Evolutionary conservation across 805 yeast genomes (phyloP).

Genomic region (Cyberlindnera petersonii): DNA sequence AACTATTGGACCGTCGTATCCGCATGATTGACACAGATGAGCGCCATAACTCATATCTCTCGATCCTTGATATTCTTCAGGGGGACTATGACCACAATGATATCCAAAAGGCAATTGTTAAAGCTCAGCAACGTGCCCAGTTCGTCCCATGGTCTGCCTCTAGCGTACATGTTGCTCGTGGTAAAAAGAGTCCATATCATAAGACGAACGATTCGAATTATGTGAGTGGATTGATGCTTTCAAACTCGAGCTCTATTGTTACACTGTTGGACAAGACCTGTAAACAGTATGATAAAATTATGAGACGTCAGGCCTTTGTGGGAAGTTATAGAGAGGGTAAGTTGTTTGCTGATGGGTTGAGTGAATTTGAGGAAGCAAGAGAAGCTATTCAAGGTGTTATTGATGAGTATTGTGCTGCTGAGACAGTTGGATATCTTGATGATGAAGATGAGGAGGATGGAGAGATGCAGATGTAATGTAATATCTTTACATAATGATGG

Average conservation of each 20-base stretch:
- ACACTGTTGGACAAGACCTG: constrained; percentile 63
- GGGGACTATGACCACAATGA: constrained; percentile 66
- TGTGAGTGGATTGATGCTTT: constrained; percentile 76
- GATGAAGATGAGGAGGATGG: constrained; percentile 36
- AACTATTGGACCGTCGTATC: constrained; percentile 72
- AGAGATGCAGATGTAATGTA: constrained; percentile 19
- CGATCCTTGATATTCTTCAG: constrained; percentile 66
- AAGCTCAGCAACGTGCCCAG: constrained; percentile 60
- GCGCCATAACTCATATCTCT: constrained; percentile 51
- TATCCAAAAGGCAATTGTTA: constrained; percentile 59
- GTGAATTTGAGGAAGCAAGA: constrained; percentile 76
- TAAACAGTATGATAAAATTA: constrained; percentile 74
- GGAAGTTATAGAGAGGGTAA: constrained; percentile 59
- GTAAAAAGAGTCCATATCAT: constrained; percentile 62
- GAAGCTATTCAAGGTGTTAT: constrained; percentile 72
- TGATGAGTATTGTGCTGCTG: constrained; percentile 73
- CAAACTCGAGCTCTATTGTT: constrained; percentile 76
- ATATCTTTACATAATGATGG: neutral
- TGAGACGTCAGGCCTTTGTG: constrained; percentile 76
- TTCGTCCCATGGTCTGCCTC: constrained; percentile 88
- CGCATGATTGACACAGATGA: constrained; percentile 58
- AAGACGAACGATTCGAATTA: constrained; percentile 35
- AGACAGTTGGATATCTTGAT: constrained; percentile 44
- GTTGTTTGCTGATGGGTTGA: constrained; percentile 36
- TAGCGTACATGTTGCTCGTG: constrained; percentile 71